Conservation (phyloP, 805 yeast species). For the Lipomyces spencermartinsiae region DNA sequence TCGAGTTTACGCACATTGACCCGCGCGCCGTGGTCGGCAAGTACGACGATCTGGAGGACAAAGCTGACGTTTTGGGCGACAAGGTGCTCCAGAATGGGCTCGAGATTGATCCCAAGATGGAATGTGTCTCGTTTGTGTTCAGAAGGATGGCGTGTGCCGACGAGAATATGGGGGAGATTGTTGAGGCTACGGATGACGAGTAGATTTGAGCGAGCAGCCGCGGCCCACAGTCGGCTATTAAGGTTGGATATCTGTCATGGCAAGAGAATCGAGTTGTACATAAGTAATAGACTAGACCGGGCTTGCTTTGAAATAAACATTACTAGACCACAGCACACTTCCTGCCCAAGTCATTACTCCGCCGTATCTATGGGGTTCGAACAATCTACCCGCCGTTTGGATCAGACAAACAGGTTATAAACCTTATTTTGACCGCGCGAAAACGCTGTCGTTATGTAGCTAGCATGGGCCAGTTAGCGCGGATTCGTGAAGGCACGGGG, state of each 20-base stretch:
- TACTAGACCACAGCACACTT: background rate
- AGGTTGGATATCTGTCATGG: background rate
- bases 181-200: background rate
- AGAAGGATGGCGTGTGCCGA: conserved; percentile 1
- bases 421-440: too few species aligned
- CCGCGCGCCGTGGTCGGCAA: conserved; percentile 48
- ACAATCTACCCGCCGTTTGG: too few species aligned
- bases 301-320: background rate
- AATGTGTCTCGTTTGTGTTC: conserved; percentile 23
- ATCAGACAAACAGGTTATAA: too few species aligned
- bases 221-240: too few species aligned
- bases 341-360: too few species aligned
- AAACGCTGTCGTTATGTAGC: too few species aligned
- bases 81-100: conserved; percentile 20
- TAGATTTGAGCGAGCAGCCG: background rate
- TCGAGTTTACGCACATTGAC: conserved; percentile 68
- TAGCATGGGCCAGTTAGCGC: too few species aligned
- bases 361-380: too few species aligned
- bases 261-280: background rate
- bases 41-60: conserved; percentile 15
- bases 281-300: background rate
- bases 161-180: background rate
- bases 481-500: too few species aligned
- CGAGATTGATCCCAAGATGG: conserved; percentile 7
- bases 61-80: conserved; percentile 19